Evolutionary conservation across 768 basidiomycete species (phyloP), one percentile per base, ranked within the genome.

Genomic region (Auricularia sp.): DNA sequence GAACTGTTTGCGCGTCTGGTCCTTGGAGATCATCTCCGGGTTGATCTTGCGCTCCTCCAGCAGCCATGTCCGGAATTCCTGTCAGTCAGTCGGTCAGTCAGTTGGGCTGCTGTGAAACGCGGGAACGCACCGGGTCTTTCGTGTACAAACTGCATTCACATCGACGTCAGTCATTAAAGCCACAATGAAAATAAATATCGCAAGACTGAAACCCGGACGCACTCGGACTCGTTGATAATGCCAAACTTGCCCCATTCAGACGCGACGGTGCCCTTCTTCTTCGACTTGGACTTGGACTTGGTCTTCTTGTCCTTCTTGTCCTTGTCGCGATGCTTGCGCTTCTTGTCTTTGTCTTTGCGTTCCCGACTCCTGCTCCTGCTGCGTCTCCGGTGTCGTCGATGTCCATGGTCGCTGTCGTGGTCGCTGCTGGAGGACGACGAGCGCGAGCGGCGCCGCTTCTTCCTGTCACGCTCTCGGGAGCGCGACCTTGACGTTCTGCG

Each of bases 211-310:
- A 29, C 29, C 3, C n/a, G 8, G 21, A 80, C 90, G 71, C 69
- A 96, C 93, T 96, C 93, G 3, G 83, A 72, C 70, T 95, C 94
- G 36, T 82, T 82, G 64, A 97, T 93, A 63, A 91, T 82, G 2
- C 94, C 94, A 74, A 90, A 88, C 74, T 91, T 93, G 16, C 94
- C 94, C 93, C 93, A 97, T 68, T 92, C 87, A 18, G 84, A 78
- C 10, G 83, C 82, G 34, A 77, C 75, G 36, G 77, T 81, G 21
- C 77, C 78, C 10, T 79, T 80, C 68, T 84, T 83, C 74, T 86
- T 86, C 77, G 87, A 78, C 77, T 83, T 12, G 67, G 44, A 61
- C 63, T 29, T 29, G 29, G 29, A 29, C 29, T 29, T 29, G n/a
- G n/a, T n/a, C n/a, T n/a, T n/a, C n/a, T n/a, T n/a, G n/a, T n/a